Evolutionary conservation across 495 filamentous ascomycete species (phyloP), one percentile per base, ranked within the genome.

Genomic region (Neurospora cerealis): DNA sequence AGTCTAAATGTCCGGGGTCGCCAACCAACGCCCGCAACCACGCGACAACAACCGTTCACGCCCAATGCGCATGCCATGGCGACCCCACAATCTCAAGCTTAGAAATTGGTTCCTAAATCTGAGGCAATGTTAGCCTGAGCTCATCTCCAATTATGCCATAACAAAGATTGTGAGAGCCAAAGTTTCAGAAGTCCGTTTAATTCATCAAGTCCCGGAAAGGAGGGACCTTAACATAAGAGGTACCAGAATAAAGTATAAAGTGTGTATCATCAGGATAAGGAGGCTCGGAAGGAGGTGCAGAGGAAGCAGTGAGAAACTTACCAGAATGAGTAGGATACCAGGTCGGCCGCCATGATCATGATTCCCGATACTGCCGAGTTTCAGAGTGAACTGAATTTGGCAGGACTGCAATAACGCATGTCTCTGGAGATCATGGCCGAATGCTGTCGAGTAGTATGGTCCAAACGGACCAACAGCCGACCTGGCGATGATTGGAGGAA

Each of bases 211-310:
- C 78, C 78, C 80, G 6, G 15, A 41, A 41, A 41, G 4, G 74
- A 78, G 82, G 80, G 79, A 78, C 80, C 78, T 83, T 89, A 85
- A 88, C 85, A 88, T 88, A 88, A 89, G 88, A 89, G 88, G 88
- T 89, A 86, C 87, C 88, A 89, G 87, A 89, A 88, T 83, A 81
- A 79, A 81, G 76, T 77, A 78, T 79, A 79, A 79, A 77, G 77
- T 72, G 69, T 77, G 69, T 69, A 81, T 89, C 86, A 89, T 89
- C 86, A 88, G 81, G 74, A 71, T 76, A 80, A 19, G 77, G 70
- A 72, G 71, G 60, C 69, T 66, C 37, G 36, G 5, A 13, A 19
- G 72, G 54, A 72, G 42, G 70, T 48, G 41, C 32, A 21, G 38
- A 6, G 66, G 70, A 48, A 73, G 3, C 69, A 39, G 24, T 48